Conservation (phyloP, 2,329 filamentous ascomycete genomes). For the Helminthosporium solani region DNA sequence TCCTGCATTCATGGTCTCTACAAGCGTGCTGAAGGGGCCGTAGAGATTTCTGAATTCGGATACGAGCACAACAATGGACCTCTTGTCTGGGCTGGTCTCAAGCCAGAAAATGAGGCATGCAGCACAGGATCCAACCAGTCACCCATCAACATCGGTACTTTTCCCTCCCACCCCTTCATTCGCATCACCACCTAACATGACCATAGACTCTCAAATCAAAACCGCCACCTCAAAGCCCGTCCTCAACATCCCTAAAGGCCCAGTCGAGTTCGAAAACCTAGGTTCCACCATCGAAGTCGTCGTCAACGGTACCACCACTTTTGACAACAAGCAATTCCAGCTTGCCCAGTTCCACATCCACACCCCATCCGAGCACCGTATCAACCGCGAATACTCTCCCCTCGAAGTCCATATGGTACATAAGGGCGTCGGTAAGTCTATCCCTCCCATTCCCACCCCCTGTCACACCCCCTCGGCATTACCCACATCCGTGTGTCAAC, state of each 20-base stretch:
- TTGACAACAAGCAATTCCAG: conserved; percentile 44
- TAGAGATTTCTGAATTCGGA: conserved; percentile 40
- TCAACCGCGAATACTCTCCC: conserved; percentile 50
- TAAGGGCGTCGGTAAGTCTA: conserved; percentile 45
- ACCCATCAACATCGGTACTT: conserved; percentile 55
- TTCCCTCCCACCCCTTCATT: background rate
- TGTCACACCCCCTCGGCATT: background rate
- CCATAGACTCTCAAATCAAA: conserved; percentile 32
- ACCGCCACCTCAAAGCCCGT: conserved; percentile 31
- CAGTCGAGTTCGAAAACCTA: conserved; percentile 57
- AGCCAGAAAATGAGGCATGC: conserved; percentile 50
- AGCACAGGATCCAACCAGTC: conserved; percentile 55
- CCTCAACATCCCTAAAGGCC: conserved; percentile 45
- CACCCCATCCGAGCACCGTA: conserved; percentile 56
- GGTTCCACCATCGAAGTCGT: conserved; percentile 60
- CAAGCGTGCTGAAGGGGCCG: conserved; percentile 32
- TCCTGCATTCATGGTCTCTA: conserved; percentile 48
- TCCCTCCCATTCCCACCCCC: conserved; percentile 4
- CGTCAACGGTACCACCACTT: conserved; percentile 51
- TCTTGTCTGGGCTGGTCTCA: conserved; percentile 54
- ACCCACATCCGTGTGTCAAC: conserved; percentile 1
- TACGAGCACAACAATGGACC: conserved; percentile 51
- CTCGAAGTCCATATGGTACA: conserved; percentile 62
- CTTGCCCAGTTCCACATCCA: conserved; percentile 63
- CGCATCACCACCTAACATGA: conserved; percentile 4